phyloP scores from a whole-genome alignment of 495 filamentous ascomycete species.

The Haplographium delicatum region DNA sequence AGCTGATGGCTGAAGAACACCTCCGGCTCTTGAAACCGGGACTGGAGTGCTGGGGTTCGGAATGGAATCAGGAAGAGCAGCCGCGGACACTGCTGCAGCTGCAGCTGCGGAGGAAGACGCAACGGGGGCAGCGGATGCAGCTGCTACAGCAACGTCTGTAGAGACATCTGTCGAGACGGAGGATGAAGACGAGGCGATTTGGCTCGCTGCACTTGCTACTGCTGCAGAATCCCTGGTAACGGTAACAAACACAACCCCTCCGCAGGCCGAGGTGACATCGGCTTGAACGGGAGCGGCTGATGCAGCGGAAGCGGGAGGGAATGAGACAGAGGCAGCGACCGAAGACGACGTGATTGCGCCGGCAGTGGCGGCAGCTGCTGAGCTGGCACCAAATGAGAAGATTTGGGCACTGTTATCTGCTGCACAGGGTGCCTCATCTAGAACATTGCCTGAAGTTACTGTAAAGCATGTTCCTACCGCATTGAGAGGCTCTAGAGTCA shows the following conservation, averaged over 20 bases:
- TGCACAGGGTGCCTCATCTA: conserved; percentile 41
- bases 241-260: neutral
- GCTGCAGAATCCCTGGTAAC: neutral
- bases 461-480: conserved; percentile 38
- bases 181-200: neutral
- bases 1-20: conserved; percentile 40
- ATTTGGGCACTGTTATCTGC: conserved; percentile 36
- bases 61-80: neutral
- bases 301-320: neutral
- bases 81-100: neutral
- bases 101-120: conserved; percentile 7
- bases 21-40: conserved; percentile 45
- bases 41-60: conserved; percentile 42
- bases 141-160: conserved; percentile 6
- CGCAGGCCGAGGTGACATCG: neutral
- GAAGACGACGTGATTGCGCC: conserved; percentile 13
- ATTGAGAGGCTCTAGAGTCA: conserved; percentile 39
- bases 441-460: conserved; percentile 34
- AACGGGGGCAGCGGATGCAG: conserved; percentile 11
- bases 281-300: neutral
- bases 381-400: conserved; percentile 39
- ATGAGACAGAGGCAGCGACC: conserved; percentile 1
- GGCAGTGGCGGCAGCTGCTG: conserved; percentile 7
- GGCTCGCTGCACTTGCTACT: neutral
- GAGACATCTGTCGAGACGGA: too few species aligned